Base-by-base conservation (phyloP, 495 filamentous ascomycete species). In the Neurospora africana region DNA sequence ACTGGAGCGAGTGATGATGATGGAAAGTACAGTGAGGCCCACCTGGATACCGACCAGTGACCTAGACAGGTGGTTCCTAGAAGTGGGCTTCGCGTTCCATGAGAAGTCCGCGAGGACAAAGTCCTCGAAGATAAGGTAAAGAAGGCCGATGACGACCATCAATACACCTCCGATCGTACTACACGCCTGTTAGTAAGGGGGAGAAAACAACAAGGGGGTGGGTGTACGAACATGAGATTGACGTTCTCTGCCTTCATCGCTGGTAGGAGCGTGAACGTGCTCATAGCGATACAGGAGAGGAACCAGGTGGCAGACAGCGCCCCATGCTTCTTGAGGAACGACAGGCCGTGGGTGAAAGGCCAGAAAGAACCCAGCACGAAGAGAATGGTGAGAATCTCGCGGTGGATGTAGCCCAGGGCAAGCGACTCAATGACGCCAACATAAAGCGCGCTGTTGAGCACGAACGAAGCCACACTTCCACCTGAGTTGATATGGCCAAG, bases 241-340 rank as follows among this genome's bases (percentile, higher is more conserved):
- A 92, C 77, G 79, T 92, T 85, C 79, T 99, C 96, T 2, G 88
- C 83, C 77, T 98, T 99, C 75, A 91, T 88, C 0, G 90, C 96
- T 7, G 94, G 92, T 17, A 99, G 84, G 30, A 98, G 80, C 23
- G 96, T 98, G 76, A 99, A 99, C 30, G 87, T 85, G 77, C 94
- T 94, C 94, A 98, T 98, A 7, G 91, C 79, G 3, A 87, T 69
- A 79, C 94, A 97, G 13, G 90, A 90, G 33, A 91, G 77, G 13
- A 87, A 85, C 96, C 96, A 99, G 4, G 89, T 90, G 3, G 80
- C 82, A 70, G 86, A 86, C n/a, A 97, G 84, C 11, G 85, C 71
- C 13, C 78, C 77, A 78, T 98, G 90, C 38, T 85, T 78, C 43
- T 79, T 82, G 6, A 98, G 74, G 75, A 99, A 98, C 5, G 84